phyloP scores from a whole-genome alignment of 2,329 filamentous ascomycete species.

The Scedosporium aurantiacum region DNA sequence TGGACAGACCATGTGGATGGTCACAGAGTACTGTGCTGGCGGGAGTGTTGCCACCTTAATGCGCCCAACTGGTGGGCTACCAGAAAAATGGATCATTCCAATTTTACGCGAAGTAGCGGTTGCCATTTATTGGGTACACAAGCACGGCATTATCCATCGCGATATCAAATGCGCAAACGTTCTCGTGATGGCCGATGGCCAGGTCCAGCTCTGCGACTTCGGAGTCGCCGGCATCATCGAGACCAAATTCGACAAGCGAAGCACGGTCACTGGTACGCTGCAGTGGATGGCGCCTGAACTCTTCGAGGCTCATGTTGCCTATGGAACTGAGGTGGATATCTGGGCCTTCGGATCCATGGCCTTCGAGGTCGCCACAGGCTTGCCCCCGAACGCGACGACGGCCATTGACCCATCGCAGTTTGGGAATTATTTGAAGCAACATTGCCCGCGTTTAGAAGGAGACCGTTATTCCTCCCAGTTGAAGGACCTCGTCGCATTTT shows the following conservation, averaged over 20 bases:
- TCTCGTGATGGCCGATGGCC: slow-evolving; percentile 63
- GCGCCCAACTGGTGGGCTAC: slow-evolving; percentile 56
- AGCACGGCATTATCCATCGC: slow-evolving; percentile 57
- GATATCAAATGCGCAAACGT: slow-evolving; percentile 73
- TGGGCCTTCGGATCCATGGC: slow-evolving; percentile 79
- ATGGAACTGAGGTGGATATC: slow-evolving; percentile 66
- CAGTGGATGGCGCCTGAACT: slow-evolving; percentile 84
- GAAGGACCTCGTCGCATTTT: slow-evolving; percentile 61
- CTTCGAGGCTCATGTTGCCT: slow-evolving; percentile 47
- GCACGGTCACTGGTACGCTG: slow-evolving; percentile 71
- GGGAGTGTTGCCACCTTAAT: slow-evolving; percentile 68
- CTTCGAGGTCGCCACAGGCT: slow-evolving; percentile 69
- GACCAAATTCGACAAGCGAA: slow-evolving; percentile 63
- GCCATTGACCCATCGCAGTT: slow-evolving; percentile 30
- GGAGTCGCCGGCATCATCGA: slow-evolving; percentile 72
- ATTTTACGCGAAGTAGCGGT: slow-evolving; percentile 56
- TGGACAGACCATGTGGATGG: slow-evolving; percentile 75
- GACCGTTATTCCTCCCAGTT: slow-evolving; percentile 59
- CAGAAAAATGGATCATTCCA: slow-evolving; percentile 59
- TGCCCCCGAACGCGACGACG: slow-evolving; percentile 57
- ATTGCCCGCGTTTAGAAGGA: slow-evolving; percentile 59
- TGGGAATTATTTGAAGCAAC: slow-evolving; percentile 38
- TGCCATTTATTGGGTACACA: slow-evolving; percentile 57
- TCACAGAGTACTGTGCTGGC: slow-evolving; percentile 77
- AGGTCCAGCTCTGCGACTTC: slow-evolving; percentile 75